Percentiles rank a stretch among this genome's conserved stretches.
phyloP scores from a whole-genome alignment of 2,329 filamentous ascomycete genomes.

The Diaporthe aspalathi region DNA sequence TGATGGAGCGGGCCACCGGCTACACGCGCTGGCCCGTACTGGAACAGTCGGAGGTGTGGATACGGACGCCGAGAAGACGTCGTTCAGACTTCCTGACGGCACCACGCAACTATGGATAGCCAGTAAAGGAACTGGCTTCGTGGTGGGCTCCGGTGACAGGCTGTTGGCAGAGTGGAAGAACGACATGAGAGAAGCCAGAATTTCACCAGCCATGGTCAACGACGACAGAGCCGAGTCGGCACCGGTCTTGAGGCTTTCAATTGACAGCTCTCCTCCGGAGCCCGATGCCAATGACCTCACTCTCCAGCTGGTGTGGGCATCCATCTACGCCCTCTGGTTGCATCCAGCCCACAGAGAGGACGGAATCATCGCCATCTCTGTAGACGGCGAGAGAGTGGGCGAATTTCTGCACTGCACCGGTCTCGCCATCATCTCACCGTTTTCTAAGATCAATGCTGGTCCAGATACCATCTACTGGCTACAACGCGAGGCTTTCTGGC shows the following conservation, averaged over 20 bases:
- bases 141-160: constrained; percentile 29
- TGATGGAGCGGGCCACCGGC: constrained; percentile 1
- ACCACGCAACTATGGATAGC: constrained; percentile 36
- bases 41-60: constrained; percentile 4
- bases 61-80: constrained; percentile 5
- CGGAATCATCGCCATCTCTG: constrained; percentile 35
- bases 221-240: constrained; percentile 39
- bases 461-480: constrained; percentile 39
- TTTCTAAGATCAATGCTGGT: constrained; percentile 23
- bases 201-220: constrained; percentile 41
- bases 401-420: constrained; percentile 39
- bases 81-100: constrained; percentile 39
- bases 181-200: constrained; percentile 23
- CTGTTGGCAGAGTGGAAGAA: constrained; percentile 35
- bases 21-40: background rate
- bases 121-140: background rate
- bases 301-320: constrained; percentile 34
- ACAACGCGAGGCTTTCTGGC: constrained; percentile 42
- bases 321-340: constrained; percentile 40
- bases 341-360: constrained; percentile 35
- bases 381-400: constrained; percentile 31
- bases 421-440: constrained; percentile 38
- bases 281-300: constrained; percentile 15
- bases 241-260: constrained; percentile 23
- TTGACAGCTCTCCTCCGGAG: background rate